Evolutionary conservation across 768 basidiomycete species (phyloP), one percentile per base, ranked within the genome.

Genomic region (Strobilomyces dryophilus): DNA sequence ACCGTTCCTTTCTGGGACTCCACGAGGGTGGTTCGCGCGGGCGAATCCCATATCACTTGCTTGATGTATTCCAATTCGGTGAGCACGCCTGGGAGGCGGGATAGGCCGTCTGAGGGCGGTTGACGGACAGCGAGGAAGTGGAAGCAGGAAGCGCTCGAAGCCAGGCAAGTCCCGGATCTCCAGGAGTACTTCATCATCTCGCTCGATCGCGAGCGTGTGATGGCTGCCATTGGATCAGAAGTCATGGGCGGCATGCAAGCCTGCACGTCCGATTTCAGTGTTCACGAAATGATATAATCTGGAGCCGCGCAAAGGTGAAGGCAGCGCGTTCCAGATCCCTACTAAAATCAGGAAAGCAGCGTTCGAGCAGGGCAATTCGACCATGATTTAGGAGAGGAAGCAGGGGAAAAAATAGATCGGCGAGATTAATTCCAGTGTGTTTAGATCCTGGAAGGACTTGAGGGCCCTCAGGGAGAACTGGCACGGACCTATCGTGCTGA

Each of bases 401-500:
- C 67, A 90, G 20, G 88, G 87, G 1, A 63, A 49, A 24, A 81
- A 76, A 49, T 92, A 85, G 85, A 61, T 87, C 39, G 75, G 72
- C 51, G 83, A 89, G 66, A 70, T 72, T 14, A 84, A 79, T 60
- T 82, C 83, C 12, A 86, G 89, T 2, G 49, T 69, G 27, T 89
- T 80, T 62, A 79, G 76, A 59, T 70, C 76, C 11, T 92, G 90
- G 89, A 80, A 89, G 47, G 82, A 91, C 51, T 64, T 92, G 52
- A 75, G 74, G 59, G 80, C 89, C 57, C 64, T 92, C 56, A 75
- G 79, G 61, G 76, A 84, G 21, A 80, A 85, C 51, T 92, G 89
- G 90, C 80, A 88, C 15, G 88, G 89, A 0, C 86, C 86, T 1
- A 68, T 92, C 49, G 70, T 91, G 17, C 71, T 92, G 45, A 92